Percentiles rank a stretch among this genome's conserved stretches.
phyloP scores from a whole-genome alignment of 2,329 filamentous ascomycete genomes.

The Alternaria gaisen region DNA sequence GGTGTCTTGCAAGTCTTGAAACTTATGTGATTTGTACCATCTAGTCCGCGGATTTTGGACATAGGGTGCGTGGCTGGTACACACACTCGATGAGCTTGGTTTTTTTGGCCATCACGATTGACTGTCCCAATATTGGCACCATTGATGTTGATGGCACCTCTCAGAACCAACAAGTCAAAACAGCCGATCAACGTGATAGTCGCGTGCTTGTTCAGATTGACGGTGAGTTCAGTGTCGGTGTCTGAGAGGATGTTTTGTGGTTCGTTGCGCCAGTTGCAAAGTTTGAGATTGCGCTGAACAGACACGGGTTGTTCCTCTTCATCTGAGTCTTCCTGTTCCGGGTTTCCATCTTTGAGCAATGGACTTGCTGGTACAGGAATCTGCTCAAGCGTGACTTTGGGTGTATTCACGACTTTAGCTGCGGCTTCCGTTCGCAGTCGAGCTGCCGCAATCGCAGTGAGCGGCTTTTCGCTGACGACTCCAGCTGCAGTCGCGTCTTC shows the following conservation, averaged over 20 bases:
- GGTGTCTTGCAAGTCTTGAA: conserved; percentile 58
- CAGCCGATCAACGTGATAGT: conserved; percentile 64
- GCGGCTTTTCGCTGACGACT: conserved; percentile 27
- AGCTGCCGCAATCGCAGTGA: conserved; percentile 48
- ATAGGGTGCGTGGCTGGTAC: conserved; percentile 75
- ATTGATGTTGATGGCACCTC: conserved; percentile 70
- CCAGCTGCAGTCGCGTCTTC: conserved; percentile 10
- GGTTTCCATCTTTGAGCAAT: conserved; percentile 18
- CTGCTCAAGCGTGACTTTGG: conserved; percentile 22
- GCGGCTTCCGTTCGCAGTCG: conserved; percentile 37
- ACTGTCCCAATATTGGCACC: conserved; percentile 68
- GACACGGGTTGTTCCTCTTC: conserved; percentile 23
- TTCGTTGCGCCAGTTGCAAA: conserved; percentile 45
- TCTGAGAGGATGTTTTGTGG: conserved; percentile 34
- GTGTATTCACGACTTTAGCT: conserved; percentile 16
- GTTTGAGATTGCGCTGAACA: conserved; percentile 33
- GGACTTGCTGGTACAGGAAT: conserved; percentile 28
- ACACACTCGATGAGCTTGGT: conserved; percentile 62
- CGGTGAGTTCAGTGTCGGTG: conserved; percentile 35
- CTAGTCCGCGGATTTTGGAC: conserved; percentile 67
- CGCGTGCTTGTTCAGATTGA: conserved; percentile 43
- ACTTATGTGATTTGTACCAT: conserved; percentile 62
- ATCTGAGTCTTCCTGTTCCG: conserved; percentile 33
- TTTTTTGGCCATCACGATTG: conserved; percentile 25
- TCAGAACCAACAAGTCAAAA: conserved; percentile 69